Base-by-base conservation (phyloP, 2,329 filamentous ascomycete species). In the Hypoxylon sp. region DNA sequence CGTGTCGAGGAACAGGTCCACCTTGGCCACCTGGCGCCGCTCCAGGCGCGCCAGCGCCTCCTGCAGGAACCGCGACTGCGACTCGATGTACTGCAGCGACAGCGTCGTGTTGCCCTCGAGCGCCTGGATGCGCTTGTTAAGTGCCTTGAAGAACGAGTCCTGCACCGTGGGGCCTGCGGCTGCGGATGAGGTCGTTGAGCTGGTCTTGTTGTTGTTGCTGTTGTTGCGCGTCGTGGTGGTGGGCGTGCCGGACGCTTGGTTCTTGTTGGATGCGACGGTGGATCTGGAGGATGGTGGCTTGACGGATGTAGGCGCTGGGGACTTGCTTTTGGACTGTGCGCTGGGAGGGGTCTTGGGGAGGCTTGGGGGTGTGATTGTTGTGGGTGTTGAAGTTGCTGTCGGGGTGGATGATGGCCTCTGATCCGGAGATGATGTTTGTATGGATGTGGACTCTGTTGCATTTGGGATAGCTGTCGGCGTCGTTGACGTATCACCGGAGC, bases 141-240 rank as follows among this genome's bases (percentile, higher is more conserved):
- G 88, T 3, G 91, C 90, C 70, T 97, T 97, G 80, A 97, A 99
- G 72, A 99, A 97, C 1, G 90, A 94, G 69, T 99, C 94, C 70
- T 99, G 94, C 1, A 95, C 94, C 0, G 92, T 91, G 2, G 93
- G 92, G 1, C 85, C 82, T 1, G 88, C 72, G 1, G 80, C 71
- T 5, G 78, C 68, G 1, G 78, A 65, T 6, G 76, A 73, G 17
- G 73, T 61, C 17, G 72, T 60, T 37, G 70, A 75, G 63, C 61
- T 75, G 47, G 71, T 74, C 53, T 69, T 69, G 66, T 66, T 71
- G 45, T 67, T 71, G n/a, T n/a, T n/a, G n/a, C n/a, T n/a, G n/a
- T n/a, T n/a, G n/a, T n/a, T n/a, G n/a, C n/a, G n/a, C n/a, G n/a
- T n/a, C 13, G 62, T 52, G 6, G 61, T 53, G 5, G 68, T 62